Conservation (phyloP, 2,329 filamentous ascomycete species). For the Trichoderma harzianum region DNA sequence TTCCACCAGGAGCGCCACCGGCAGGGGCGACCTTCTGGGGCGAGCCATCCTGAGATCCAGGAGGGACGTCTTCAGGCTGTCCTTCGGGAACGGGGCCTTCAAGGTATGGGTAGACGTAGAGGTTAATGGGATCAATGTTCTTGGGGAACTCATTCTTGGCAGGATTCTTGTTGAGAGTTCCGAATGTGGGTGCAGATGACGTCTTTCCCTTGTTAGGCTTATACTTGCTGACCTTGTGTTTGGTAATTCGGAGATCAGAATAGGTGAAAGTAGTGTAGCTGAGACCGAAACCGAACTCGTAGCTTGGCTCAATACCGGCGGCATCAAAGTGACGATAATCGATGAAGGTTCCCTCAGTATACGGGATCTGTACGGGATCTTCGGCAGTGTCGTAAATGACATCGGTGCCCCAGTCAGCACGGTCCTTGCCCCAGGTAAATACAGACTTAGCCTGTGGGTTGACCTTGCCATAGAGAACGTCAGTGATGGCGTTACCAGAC, state of each 20-base stretch:
- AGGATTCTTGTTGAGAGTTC: neutral
- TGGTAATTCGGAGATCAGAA: neutral
- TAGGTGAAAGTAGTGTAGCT: neutral
- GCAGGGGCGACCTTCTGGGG: neutral
- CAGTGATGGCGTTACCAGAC: slow-evolving; percentile 52
- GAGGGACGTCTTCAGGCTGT: neutral
- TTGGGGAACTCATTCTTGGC: neutral
- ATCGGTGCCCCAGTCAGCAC: neutral
- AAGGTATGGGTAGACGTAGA: slow-evolving; percentile 1
- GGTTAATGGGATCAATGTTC: neutral
- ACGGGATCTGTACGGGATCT: neutral
- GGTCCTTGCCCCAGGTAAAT: neutral
- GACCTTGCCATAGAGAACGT: slow-evolving; percentile 57
- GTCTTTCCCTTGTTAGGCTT: neutral
- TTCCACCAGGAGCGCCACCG: neutral
- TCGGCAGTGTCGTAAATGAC: neutral
- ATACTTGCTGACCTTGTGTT: neutral
- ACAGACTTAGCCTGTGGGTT: slow-evolving; percentile 18
- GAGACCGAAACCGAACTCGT: neutral
- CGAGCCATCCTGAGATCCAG: neutral
- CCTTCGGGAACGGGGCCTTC: neutral
- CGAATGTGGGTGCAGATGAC: neutral
- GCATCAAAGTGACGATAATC: neutral
- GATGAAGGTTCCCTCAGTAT: neutral
- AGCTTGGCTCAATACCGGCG: neutral